A percentile compares a stretch with the other conserved stretches of the same genome.
Conservation (phyloP, 2,329 filamentous ascomycete species). For the Teratosphaeria gauchensis region DNA sequence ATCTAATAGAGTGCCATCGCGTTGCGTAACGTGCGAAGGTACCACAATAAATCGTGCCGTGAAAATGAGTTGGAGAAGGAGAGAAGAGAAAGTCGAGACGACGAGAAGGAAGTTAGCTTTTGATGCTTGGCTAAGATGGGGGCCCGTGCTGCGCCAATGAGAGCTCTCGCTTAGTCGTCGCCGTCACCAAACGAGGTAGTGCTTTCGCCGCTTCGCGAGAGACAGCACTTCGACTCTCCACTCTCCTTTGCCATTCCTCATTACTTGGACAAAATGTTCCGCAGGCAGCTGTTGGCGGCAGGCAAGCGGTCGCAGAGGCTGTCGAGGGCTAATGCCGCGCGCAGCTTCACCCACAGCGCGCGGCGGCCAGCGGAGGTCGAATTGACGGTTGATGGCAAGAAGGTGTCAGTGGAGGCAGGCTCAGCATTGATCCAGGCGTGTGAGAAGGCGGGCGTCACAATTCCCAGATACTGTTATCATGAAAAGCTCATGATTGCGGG, state of each 20-base stretch:
- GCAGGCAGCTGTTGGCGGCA: neutral
- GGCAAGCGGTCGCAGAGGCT: neutral
- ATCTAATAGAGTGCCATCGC: slow-evolving; percentile 53
- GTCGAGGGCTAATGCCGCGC: neutral
- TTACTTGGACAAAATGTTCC: neutral
- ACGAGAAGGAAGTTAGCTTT: slow-evolving; percentile 5
- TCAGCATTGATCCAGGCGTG: slow-evolving; percentile 97
- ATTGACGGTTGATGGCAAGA: slow-evolving; percentile 93
- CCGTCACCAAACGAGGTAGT: slow-evolving; percentile 7
- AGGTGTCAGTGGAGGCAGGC: slow-evolving; percentile 95
- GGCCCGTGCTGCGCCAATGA: slow-evolving; percentile 10
- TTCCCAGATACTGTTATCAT: slow-evolving; percentile 98
- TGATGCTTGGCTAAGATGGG: slow-evolving; percentile 9
- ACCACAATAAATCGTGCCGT: slow-evolving; percentile 60
- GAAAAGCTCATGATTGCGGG: slow-evolving; percentile 99
- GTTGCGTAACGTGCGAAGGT: slow-evolving; percentile 27
- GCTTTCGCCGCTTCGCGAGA: neutral
- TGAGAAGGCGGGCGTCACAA: slow-evolving; percentile 86
- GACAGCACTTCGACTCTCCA: slow-evolving; percentile 6
- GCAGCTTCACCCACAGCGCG: neutral
- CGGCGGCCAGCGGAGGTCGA: slow-evolving; percentile 84
- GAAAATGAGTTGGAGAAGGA: slow-evolving; percentile 45
- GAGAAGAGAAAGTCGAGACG: slow-evolving; percentile 21
- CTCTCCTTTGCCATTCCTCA: neutral
- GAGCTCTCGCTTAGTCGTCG: neutral